Evolutionary conservation across 257 asterid species (phyloP).

Genomic region (Scutellaria minor): DNA sequence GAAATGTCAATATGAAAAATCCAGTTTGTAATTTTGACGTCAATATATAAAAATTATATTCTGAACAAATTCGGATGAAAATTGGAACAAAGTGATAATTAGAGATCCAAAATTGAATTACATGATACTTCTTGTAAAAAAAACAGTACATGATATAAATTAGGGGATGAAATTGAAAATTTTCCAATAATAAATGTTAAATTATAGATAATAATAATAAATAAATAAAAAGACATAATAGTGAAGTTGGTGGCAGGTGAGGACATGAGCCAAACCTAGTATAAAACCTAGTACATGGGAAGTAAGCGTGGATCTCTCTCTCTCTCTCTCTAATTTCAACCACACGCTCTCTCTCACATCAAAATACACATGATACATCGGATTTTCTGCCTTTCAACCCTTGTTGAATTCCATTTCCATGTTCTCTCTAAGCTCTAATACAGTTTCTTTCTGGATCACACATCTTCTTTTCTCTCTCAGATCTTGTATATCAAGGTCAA

Average conservation of each 20-base stretch:
- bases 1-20: no score
- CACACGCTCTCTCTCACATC: not conserved
- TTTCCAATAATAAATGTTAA: not conserved
- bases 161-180: no score
- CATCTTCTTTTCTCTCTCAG: not conserved
- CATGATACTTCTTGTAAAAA: no score
- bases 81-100: no score
- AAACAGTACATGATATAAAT: no score
- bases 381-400: conserved; percentile 6
- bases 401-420: not conserved
- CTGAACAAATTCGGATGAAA: no score
- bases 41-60: no score
- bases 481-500: not conserved
- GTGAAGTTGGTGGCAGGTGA: conserved; percentile 12
- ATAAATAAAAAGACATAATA: not conserved
- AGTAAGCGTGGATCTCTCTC: conserved; percentile 27
- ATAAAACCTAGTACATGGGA: conserved; percentile 41
- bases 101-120: no score
- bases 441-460: not conserved
- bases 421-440: not conserved
- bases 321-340: not conserved
- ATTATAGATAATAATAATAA: not conserved
- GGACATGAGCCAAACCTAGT: conserved; percentile 37
- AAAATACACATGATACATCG: not conserved
- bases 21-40: no score